A percentile compares a stretch with the other conserved stretches of the same genome.
phyloP scores from a whole-genome alignment of 2,329 filamentous ascomycete genomes.

The Microsporum ferrugineum region DNA sequence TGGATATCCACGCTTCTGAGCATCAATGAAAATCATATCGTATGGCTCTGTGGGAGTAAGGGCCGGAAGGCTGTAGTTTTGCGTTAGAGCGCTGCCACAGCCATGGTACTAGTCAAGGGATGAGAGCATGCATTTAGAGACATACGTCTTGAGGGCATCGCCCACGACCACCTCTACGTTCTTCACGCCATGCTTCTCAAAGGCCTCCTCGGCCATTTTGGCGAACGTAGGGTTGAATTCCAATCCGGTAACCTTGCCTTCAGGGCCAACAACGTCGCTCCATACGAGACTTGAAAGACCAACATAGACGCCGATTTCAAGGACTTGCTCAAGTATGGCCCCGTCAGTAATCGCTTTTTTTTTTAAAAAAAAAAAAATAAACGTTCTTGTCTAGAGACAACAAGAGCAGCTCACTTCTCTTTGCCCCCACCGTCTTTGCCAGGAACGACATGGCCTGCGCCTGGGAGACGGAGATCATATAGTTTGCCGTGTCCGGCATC shows the following conservation, averaged over 20 bases:
- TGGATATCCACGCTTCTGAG: background rate
- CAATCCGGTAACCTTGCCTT: background rate
- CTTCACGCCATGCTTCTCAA: background rate
- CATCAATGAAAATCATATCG: slow-evolving; percentile 1
- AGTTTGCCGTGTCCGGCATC: background rate
- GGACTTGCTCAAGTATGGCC: background rate
- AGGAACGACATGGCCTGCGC: background rate
- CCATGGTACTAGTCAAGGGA: background rate
- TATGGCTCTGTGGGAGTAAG: background rate
- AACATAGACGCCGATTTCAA: background rate
- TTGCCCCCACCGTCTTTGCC: background rate
- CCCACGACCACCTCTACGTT: background rate
- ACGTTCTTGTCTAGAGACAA: background rate
- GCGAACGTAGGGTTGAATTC: background rate
- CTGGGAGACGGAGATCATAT: background rate
- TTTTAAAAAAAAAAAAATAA: background rate
- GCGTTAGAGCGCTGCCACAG: background rate
- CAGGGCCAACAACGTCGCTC: background rate
- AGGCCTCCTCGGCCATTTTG: background rate
- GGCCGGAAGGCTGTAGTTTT: background rate
- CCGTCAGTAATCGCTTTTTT: background rate
- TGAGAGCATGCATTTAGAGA: background rate
- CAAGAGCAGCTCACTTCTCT: background rate
- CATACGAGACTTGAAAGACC: background rate
- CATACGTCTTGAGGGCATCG: background rate